phyloP scores from a whole-genome alignment of 129 eudicot genomes.

The Tagetes erecta region DNA sequence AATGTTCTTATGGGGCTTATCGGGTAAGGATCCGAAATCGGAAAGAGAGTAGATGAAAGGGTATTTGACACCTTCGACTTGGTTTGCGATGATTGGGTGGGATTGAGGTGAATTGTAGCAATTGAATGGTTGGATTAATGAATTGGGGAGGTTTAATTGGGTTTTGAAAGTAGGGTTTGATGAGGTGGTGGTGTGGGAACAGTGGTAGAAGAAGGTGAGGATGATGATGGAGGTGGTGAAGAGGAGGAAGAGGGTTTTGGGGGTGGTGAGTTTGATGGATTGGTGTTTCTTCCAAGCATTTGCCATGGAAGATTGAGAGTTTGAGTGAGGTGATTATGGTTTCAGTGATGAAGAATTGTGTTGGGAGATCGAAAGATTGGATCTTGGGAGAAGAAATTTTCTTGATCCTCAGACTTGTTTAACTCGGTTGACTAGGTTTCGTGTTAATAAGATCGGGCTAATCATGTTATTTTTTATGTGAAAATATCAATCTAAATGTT shows the following conservation, averaged over 20 bases:
- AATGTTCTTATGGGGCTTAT: constrained; percentile 90
- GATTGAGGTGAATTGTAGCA: constrained; percentile 77
- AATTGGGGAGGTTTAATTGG: constrained; percentile 22
- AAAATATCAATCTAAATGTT: too few relatives aligned
- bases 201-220: constrained; percentile 61
- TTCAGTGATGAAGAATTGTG: too few relatives aligned
- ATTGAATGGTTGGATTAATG: constrained; percentile 60
- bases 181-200: constrained; percentile 36
- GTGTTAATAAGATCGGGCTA: too few relatives aligned
- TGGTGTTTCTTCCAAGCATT: constrained; percentile 82
- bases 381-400: too few relatives aligned
- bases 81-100: constrained; percentile 77
- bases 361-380: too few relatives aligned
- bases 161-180: constrained; percentile 27
- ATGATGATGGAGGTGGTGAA: constrained; percentile 62
- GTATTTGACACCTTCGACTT: constrained; percentile 71
- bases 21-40: constrained; percentile 73
- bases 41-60: constrained; percentile 77
- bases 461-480: too few relatives aligned
- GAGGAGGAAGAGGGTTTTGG: constrained; percentile 62
- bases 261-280: constrained; percentile 51
- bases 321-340: too few relatives aligned
- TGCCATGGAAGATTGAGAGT: constrained; percentile 57
- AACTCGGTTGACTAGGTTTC: too few relatives aligned
- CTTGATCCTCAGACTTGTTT: too few relatives aligned